Base-by-base conservation (phyloP, 805 yeast genomes). In the Candida silvatica region DNA sequence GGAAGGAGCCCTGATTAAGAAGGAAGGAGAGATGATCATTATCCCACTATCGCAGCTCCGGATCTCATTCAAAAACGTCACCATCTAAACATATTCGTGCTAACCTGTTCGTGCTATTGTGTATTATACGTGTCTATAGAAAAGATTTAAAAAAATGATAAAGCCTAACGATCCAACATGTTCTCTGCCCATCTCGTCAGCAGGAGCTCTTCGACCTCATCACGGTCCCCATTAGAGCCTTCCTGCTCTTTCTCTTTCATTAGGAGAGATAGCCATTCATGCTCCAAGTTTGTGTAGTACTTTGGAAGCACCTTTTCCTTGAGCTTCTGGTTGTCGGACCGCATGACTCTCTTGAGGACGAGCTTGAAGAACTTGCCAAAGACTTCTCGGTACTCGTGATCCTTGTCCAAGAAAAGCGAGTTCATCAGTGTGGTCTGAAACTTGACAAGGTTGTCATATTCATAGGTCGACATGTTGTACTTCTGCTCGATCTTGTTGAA, bases 381-480 rank as follows among this genome's bases (percentile, higher is more conserved):
- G 0, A 56, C 41, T 6, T 50, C 57, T 20, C 46, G 43, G 29
- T 48, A 56, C 18, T 46, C 47, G n/a, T 41, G 44, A 35, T 59
- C 59, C 2, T 47, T 27, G 31, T 47, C 51, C 16, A 43, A 11
- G 5, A 49, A 43, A 7, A 52, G 31, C 3, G 56, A 52, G 14
- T 55, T 48, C 40, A 63, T 43, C 23, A 66, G 40, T 2, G 36
- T 45, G 2, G 61, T 52, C 46, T 67, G 66, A 42, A 65, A 61
- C 4, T 55, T 45, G 1, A 59, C 68, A 23, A 68, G 40, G 23
- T 45, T 45, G 36, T 66, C 77, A 48, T 72, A 71, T 48, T 73
- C 74, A 39, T 69, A 59, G 14, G 77, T 71, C 38, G 75, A 64
- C 48, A 73, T 60, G 48, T 65, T 74, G 51, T 69, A 67, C 47